Evolutionary conservation across 208 protist genomes (phyloP), one percentile per base, ranked within the genome.

Genomic region (Trypanosoma cruzi): DNA sequence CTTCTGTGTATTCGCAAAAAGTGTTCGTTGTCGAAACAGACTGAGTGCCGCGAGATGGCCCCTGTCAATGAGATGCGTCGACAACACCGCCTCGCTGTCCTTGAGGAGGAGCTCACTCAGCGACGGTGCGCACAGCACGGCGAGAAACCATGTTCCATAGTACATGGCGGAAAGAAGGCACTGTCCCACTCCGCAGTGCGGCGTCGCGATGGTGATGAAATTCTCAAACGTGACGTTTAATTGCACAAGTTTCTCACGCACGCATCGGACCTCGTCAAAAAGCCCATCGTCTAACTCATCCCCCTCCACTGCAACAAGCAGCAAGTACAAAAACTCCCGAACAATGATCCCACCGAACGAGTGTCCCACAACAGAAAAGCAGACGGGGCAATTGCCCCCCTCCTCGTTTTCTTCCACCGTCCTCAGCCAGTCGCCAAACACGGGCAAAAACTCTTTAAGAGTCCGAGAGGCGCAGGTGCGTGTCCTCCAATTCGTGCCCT

Each of bases 1-100:
- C n/a, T 85, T 79, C 40, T 85, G 77, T 1, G 79, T 85, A 70
- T 92, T 92, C 10, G 83, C 81, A 63, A 92, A 92, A 28, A 92
- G 70, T 44, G 79, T 84, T 40, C 86, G 80, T 32, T 73, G 71
- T 2, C 79, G 81, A 68, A 92, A 92, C 26, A 82, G 50, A 29
- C 66, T 49, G 18, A 92, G 75, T 13, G 69, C 79, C 32, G 60
- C 48, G 36, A 87, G 53, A 65, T 92, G 86, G 24, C 66, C 69
- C 36, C 48, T 73, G 52, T 85, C 74, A 11, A 92, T 18, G 64
- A 92, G 74, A 11, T 81, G 80, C 0, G 31, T 63, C 54, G 70
- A 61, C 58, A 92, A 60, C 46, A 85, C 52, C 16, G 49, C 64
- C 31, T 72, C 60, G 2, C 48, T 31, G 61, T 92, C 86, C 5